Percentiles rank a stretch among this genome's conserved stretches.
phyloP scores from a whole-genome alignment of 768 basidiomycete species.

The Calvatia gigantea region DNA sequence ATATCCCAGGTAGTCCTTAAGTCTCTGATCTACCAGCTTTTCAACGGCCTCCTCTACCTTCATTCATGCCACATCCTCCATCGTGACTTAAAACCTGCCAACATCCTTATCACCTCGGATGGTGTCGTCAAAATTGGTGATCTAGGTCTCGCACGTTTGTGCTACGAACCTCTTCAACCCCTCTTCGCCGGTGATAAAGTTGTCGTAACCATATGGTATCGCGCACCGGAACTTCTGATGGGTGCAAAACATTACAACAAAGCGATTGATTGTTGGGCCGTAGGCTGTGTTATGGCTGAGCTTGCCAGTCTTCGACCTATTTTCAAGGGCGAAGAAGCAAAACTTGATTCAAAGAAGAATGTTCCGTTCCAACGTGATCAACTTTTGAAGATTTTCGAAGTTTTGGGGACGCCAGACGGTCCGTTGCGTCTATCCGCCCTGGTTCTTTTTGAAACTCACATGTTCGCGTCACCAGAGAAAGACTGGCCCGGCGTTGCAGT shows the following conservation, averaged over 20 bases:
- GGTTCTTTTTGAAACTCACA: constrained; percentile 3
- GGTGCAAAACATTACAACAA: constrained; percentile 98
- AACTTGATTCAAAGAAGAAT: constrained; percentile 94
- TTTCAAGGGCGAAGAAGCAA: constrained; percentile 99
- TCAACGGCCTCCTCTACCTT: constrained; percentile 92
- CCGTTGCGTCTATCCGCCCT: constrained; percentile 19
- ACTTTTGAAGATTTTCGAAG: constrained; percentile 92
- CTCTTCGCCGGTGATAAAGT: constrained; percentile 95
- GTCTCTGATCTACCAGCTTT: constrained; percentile 88
- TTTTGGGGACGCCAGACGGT: constrained; percentile 88
- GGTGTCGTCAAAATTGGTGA: constrained; percentile 99
- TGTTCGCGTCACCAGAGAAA: constrained; percentile 45
- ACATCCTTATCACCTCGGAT: constrained; percentile 87
- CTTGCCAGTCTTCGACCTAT: constrained; percentile 91
- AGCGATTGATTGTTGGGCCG: constrained; percentile 95
- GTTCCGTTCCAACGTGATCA: constrained; percentile 97
- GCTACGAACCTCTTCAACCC: constrained; percentile 87
- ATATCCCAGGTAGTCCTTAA: constrained; percentile 83
- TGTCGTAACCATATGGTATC: constrained; percentile 99
- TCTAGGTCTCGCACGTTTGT: constrained; percentile 88
- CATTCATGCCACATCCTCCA: constrained; percentile 95
- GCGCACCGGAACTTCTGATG: constrained; percentile 92
- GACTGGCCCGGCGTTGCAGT: constrained; percentile 85
- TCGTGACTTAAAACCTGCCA: constrained; percentile 97
- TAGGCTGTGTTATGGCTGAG: constrained; percentile 97